phyloP scores from a whole-genome alignment of 257 asterid genomes.

The Plantago major region DNA sequence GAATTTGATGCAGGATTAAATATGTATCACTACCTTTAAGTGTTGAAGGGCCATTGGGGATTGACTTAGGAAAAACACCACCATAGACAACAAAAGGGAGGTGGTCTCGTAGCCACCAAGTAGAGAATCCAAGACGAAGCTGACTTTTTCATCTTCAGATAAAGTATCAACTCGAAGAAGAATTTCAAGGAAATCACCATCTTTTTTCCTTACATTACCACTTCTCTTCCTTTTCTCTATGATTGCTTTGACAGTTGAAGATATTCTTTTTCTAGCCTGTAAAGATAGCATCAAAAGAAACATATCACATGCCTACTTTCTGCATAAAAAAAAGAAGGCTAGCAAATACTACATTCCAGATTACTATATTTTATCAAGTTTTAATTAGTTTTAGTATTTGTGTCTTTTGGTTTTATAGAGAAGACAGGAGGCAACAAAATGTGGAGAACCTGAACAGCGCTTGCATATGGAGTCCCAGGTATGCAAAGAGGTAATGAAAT shows the following conservation, averaged over 20 bases:
- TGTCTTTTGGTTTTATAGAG: neutral
- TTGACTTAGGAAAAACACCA: conserved; percentile 46
- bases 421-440: neutral
- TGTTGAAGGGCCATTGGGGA: conserved; percentile 37
- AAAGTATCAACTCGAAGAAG: conserved; percentile 50
- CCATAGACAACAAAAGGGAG: conserved; percentile 56
- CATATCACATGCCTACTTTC: conserved; percentile 39
- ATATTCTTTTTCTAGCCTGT: conserved; percentile 89
- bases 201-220: conserved; percentile 25
- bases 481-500: conserved; percentile 61
- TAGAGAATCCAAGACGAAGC: conserved; percentile 69
- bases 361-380: neutral
- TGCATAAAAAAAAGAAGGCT: neutral
- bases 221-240: conserved; percentile 59
- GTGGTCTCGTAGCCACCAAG: conserved; percentile 83
- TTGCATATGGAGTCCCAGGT: conserved; percentile 78
- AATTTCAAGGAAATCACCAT: conserved; percentile 63
- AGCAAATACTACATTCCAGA: conserved; percentile 2
- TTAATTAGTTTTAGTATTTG: neutral
- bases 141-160: conserved; percentile 76
- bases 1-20: neutral
- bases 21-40: conserved; percentile 39
- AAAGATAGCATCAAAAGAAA: conserved; percentile 37
- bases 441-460: conserved; percentile 67
- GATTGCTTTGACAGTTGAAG: conserved; percentile 68